Base-by-base conservation (phyloP, 306 rosid species). In the Pachyrhizus erosus region DNA sequence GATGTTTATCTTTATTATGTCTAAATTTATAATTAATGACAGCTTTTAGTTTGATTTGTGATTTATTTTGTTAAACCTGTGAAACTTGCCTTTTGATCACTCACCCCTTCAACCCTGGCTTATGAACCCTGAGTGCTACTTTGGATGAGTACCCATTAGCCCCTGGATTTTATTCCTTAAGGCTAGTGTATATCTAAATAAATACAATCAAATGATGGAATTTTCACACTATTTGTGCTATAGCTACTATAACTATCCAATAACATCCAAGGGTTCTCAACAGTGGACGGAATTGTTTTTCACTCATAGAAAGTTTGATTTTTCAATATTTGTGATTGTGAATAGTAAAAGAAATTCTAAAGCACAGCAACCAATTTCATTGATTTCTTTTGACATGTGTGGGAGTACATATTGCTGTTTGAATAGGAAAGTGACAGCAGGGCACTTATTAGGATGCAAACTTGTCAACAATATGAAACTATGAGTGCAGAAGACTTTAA, bases 341-440 rank as follows among this genome's bases (percentile, higher is more conserved):
- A 75, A 76, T 26, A 52, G 70, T 62, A 42, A 24, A 46, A 45
- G 58, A 51, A 15, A 68, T 67, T 78, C 73, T 79, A 29, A 43
- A 58, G 79, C 43, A 73, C 10, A 62, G 10, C 43, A 33, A 17
- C 43, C 75, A 64, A 33, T 72, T 73, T 31, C 40, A n/a, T 51
- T 64, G 81, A 76, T 78, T 75, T 66, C 55, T 82, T 18, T 64
- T 20, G 20, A 71, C 29, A 51, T 60, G n/a, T 7, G 7, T 12
- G 66, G 68, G 74, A 62, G 77, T 61, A 40, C 48, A 33, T 37
- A 58, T 49, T 67, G 43, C 73, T 14, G 7, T 70, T 64, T 83
- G 78, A 52, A 60, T 65, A 45, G 58, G 73, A 86, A 24, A 67
- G 39, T 51, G 79, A 80, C 73, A 49, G 68, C 77, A 73, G 27